Conservation (phyloP, 805 yeast species). For the Starmera quercuum region DNA sequence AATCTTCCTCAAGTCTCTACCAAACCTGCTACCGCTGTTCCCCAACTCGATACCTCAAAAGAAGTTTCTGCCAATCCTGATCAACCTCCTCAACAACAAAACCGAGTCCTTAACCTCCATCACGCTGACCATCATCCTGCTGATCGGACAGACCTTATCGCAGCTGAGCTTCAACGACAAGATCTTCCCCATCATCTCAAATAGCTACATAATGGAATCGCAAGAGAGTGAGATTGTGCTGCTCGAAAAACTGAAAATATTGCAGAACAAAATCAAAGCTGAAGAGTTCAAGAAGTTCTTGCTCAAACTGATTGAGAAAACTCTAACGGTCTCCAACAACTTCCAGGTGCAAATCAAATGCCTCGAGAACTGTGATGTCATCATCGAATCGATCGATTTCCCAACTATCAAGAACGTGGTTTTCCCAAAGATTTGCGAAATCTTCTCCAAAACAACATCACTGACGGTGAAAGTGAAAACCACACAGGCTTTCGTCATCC, state of each 20-base stretch:
- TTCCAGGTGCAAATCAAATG: slow-evolving; percentile 45
- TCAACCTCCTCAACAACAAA: slow-evolving; percentile 39
- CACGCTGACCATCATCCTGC: slow-evolving; percentile 48
- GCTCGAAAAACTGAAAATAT: slow-evolving; percentile 38
- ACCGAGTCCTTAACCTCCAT: slow-evolving; percentile 34
- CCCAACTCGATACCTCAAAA: slow-evolving; percentile 51
- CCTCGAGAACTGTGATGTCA: slow-evolving; percentile 32
- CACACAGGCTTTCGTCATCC: slow-evolving; percentile 46
- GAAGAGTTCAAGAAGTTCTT: slow-evolving; percentile 43
- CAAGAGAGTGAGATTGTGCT: slow-evolving; percentile 35
- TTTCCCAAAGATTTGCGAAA: slow-evolving; percentile 63
- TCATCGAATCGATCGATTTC: slow-evolving; percentile 48
- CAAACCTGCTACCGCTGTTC: slow-evolving; percentile 44
- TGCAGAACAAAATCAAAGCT: slow-evolving; percentile 42
- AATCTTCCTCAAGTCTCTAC: slow-evolving; percentile 60
- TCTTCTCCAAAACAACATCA: slow-evolving; percentile 81
- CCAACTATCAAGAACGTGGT: slow-evolving; percentile 65
- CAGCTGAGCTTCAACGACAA: slow-evolving; percentile 71
- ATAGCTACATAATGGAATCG: slow-evolving; percentile 29
- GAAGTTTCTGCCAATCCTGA: slow-evolving; percentile 67
- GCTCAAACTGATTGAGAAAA: slow-evolving; percentile 33
- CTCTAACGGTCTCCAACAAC: slow-evolving; percentile 23
- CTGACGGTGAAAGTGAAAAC: slow-evolving; percentile 70
- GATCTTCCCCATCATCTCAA: slow-evolving; percentile 37
- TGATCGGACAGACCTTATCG: slow-evolving; percentile 60